phyloP scores from a whole-genome alignment of 331 rosid genomes.

The Cydonia oblonga region DNA sequence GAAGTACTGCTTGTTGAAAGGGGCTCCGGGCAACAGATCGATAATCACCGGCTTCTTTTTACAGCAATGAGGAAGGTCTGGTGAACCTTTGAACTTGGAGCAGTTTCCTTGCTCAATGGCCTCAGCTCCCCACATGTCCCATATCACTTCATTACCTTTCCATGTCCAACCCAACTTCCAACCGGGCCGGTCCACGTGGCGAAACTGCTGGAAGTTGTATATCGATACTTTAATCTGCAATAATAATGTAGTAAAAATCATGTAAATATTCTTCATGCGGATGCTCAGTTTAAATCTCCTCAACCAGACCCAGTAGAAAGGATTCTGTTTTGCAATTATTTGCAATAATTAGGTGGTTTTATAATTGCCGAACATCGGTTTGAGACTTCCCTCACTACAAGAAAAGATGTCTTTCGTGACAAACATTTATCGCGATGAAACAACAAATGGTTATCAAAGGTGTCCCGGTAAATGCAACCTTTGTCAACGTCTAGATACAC shows the following conservation, averaged over 20 bases:
- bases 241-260: not conserved
- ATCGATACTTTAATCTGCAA: constrained; percentile 51
- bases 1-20: constrained; percentile 38
- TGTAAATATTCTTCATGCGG: not conserved
- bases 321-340: too few species aligned
- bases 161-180: constrained; percentile 66
- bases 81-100: constrained; percentile 30
- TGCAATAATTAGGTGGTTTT: too few species aligned
- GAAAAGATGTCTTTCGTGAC: too few species aligned
- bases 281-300: too few species aligned
- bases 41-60: constrained; percentile 38
- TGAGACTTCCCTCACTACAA: too few species aligned
- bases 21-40: constrained; percentile 56
- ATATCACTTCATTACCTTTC: constrained; percentile 56
- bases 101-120: constrained; percentile 64
- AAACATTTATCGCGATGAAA: too few species aligned
- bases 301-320: too few species aligned
- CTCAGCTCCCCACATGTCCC: constrained; percentile 77
- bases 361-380: too few species aligned
- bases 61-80: constrained; percentile 57
- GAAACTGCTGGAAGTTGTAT: constrained; percentile 47
- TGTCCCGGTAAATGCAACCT: too few species aligned
- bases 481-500: too few species aligned
- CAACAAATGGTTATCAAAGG: too few species aligned
- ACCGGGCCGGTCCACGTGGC: constrained; percentile 63